phyloP scores from a whole-genome alignment of 768 basidiomycete genomes.

The Tulasnella sp. region DNA sequence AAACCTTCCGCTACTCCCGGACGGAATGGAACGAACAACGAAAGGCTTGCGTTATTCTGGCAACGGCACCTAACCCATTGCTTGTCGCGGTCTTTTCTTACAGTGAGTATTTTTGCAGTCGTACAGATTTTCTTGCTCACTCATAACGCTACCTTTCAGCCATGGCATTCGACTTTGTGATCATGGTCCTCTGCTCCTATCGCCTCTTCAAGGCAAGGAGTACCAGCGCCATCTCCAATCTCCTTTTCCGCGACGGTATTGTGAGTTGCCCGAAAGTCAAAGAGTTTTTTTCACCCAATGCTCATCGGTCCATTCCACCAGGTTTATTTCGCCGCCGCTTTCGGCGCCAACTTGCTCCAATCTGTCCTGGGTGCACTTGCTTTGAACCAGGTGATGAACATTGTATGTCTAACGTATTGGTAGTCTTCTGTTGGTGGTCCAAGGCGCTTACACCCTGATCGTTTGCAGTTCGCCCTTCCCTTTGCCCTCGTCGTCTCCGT shows the following conservation, averaged over 20 bases:
- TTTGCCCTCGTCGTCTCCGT: slow-evolving; percentile 17
- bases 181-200: slow-evolving; percentile 17
- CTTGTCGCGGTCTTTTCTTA: slow-evolving; percentile 16
- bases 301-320: not conserved
- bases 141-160: not conserved
- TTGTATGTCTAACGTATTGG: not conserved
- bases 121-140: not conserved
- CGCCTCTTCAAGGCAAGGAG: not conserved
- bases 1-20: slow-evolving; percentile 14
- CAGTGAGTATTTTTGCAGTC: not conserved
- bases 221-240: not conserved
- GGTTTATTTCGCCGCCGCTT: slow-evolving; percentile 15
- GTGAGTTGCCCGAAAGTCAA: not conserved
- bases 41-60: not conserved
- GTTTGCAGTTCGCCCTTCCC: slow-evolving; percentile 6
- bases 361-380: not conserved
- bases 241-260: slow-evolving; percentile 18
- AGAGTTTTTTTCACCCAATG: not conserved
- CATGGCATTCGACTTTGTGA: slow-evolving; percentile 17
- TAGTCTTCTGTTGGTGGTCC: not conserved
- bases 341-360: slow-evolving; percentile 12
- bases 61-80: not conserved
- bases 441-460: not conserved
- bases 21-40: not conserved
- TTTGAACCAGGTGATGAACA: slow-evolving; percentile 15